Percentiles rank a stretch among this genome's conserved stretches.
These are phyloP conservation scores for Calonectria hongkongensis DNA, from an alignment of 2,329 filamentous ascomycete species.

Conservation along the genomic window DNA sequence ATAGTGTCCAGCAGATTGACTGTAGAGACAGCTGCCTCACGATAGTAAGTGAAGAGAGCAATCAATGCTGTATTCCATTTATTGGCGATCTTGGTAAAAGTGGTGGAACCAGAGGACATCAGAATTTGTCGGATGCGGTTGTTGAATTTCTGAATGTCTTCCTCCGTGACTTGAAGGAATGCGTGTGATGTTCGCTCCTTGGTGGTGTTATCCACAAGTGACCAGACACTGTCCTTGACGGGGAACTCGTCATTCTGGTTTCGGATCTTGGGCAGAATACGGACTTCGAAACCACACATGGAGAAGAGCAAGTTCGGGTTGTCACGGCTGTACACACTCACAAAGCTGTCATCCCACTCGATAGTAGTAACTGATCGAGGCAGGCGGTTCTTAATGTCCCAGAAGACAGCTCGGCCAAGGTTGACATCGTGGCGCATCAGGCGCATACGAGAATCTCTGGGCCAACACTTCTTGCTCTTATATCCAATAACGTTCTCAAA, in stretches of 20 bases:
- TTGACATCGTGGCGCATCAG: constrained; percentile 99
- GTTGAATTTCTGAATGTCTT: constrained; percentile 99
- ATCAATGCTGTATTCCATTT: constrained; percentile 99
- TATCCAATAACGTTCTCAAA: constrained; percentile 99
- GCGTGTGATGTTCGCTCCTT: constrained; percentile 98
- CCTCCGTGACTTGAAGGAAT: constrained; percentile 97
- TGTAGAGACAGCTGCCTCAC: constrained; percentile 96
- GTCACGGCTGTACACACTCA: constrained; percentile 97
- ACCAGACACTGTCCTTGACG: constrained; percentile 99
- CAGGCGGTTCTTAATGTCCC: constrained; percentile 97
- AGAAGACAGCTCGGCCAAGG: constrained; percentile 96
- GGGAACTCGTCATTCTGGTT: constrained; percentile 98
- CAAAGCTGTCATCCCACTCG: constrained; percentile 99
- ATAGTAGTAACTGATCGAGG: constrained; percentile 97
- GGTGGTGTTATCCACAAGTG: constrained; percentile 94
- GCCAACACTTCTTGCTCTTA: constrained; percentile 99
- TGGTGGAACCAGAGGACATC: constrained; percentile 99
- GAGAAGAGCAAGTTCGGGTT: constrained; percentile 98
- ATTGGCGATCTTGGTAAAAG: constrained; percentile 99
- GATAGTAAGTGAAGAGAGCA: constrained; percentile 98
- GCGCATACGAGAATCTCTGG: constrained; percentile 96
- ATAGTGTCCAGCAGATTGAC: constrained; percentile 96
- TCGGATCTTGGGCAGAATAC: constrained; percentile 94
- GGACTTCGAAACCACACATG: constrained; percentile 98
- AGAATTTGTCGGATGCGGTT: constrained; percentile 98